phyloP scores from a whole-genome alignment of 2,329 filamentous ascomycete species.

The Onygenales sp. region DNA sequence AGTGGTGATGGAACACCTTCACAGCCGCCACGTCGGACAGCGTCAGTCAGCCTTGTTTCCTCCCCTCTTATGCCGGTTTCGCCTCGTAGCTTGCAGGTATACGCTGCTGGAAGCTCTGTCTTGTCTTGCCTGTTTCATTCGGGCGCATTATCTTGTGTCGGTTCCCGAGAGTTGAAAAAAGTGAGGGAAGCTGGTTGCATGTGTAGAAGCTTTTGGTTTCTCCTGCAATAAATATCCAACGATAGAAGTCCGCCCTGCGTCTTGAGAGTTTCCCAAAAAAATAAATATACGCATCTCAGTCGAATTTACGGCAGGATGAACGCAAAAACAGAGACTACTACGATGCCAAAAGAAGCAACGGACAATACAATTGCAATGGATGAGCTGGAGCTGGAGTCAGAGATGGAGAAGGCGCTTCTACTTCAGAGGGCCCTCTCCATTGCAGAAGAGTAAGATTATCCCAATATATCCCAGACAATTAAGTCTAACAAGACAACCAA shows the following conservation, averaged over 20 bases:
- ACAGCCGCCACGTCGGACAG: not conserved
- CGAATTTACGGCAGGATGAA: not conserved
- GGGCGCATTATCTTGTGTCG: not conserved
- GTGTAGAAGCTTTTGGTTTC: not conserved
- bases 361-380: not conserved
- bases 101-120: too few species aligned
- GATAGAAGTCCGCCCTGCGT: not conserved
- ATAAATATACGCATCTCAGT: not conserved
- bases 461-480: not conserved
- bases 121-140: too few species aligned
- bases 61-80: not conserved
- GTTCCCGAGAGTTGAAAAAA: not conserved
- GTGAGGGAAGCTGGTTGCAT: not conserved
- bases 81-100: too few species aligned
- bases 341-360: not conserved
- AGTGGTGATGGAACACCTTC: too few species aligned
- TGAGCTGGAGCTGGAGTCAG: not conserved
- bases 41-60: conserved; percentile 1
- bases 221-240: not conserved
- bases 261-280: not conserved
- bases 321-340: not conserved
- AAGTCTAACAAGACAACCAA: not conserved
- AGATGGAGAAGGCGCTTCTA: not conserved
- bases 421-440: too few species aligned
- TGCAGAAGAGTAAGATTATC: too few species aligned